Percentiles rank a stretch among this genome's conserved stretches.
Evolutionary conservation across 2,329 filamentous ascomycete genomes (phyloP).

Genomic region (Microcyclospora tardicrescens): DNA sequence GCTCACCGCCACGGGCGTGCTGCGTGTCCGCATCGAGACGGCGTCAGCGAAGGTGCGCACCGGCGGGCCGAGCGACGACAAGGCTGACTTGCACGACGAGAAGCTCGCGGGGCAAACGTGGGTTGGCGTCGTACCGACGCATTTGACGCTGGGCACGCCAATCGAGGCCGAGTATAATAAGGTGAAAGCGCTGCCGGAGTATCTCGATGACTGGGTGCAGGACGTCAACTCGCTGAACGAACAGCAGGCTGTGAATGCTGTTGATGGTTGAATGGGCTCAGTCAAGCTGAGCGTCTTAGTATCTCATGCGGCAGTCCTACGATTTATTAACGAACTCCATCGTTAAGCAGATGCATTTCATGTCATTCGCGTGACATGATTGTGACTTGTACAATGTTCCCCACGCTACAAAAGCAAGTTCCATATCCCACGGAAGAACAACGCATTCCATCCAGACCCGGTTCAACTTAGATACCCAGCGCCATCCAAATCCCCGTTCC

Average conservation of each 20-base stretch:
- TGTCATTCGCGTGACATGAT: too few relatives aligned
- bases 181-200: conserved; percentile 45
- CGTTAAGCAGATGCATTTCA: too few relatives aligned
- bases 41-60: conserved; percentile 64
- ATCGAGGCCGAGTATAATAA: conserved; percentile 47
- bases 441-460: too few relatives aligned
- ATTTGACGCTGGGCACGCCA: conserved; percentile 50
- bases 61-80: conserved; percentile 51
- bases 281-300: too few relatives aligned
- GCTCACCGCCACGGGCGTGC: conserved; percentile 59
- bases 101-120: conserved; percentile 40
- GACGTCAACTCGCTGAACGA: conserved; percentile 31
- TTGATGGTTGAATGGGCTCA: conserved; percentile 14
- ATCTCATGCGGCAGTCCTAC: too few relatives aligned
- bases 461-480: too few relatives aligned
- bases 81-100: conserved; percentile 38
- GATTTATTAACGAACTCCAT: too few relatives aligned
- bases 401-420: too few relatives aligned
- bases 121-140: conserved; percentile 53
- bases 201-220: conserved; percentile 44
- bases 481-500: too few relatives aligned
- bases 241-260: conserved; percentile 22
- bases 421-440: too few relatives aligned
- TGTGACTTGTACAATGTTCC: too few relatives aligned
- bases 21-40: conserved; percentile 54